Evolutionary conservation across 2,329 filamentous ascomycete genomes (phyloP).

Genomic region (Daldinia sp.): DNA sequence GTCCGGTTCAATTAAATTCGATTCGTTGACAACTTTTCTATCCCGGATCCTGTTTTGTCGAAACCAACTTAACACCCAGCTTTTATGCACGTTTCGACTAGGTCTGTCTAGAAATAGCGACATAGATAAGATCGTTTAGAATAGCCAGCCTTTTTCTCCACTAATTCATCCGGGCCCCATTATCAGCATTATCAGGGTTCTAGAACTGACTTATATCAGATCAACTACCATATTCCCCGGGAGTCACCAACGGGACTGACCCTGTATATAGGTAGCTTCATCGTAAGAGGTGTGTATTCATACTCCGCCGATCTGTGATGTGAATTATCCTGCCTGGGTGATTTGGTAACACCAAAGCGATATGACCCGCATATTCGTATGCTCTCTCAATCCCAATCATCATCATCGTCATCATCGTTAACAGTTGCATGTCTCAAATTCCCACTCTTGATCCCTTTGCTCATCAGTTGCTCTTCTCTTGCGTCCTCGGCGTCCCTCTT

Average conservation of each 20-base stretch:
- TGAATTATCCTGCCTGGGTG: not conserved
- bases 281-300: constrained; percentile 3
- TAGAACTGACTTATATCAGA: not conserved
- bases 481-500: constrained; percentile 70
- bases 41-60: not conserved
- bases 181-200: not conserved
- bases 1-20: constrained; percentile 22
- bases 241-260: not conserved
- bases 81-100: constrained; percentile 3
- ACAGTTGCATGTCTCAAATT: constrained; percentile 59
- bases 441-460: constrained; percentile 65
- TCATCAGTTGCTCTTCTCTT: constrained; percentile 67
- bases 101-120: not conserved
- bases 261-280: not conserved
- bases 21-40: constrained; percentile 11
- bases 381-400: constrained; percentile 69
- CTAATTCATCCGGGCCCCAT: not conserved
- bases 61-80: constrained; percentile 1
- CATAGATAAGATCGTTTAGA: not conserved
- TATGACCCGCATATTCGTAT: not conserved
- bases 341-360: constrained; percentile 2
- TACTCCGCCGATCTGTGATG: constrained; percentile 9
- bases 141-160: constrained; percentile 1
- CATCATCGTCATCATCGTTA: constrained; percentile 61
- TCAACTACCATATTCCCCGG: not conserved